Evolutionary conservation across 345 rosid genomes (phyloP), one percentile per base, ranked within the genome.

Genomic region (Streptanthus diversifolius): DNA sequence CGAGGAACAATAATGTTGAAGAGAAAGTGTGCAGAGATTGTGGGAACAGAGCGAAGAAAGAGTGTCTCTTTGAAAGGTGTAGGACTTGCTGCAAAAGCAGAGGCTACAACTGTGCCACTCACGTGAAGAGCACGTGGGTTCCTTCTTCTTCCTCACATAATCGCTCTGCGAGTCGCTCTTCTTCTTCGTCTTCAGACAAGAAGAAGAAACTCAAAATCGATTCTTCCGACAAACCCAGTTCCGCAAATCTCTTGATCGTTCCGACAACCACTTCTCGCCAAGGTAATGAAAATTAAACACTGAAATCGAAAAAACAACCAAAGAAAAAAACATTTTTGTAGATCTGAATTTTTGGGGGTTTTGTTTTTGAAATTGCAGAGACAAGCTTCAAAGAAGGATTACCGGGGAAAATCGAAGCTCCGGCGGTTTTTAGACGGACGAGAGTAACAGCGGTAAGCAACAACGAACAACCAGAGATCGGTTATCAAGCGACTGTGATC

Each of bases 41-140:
- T 40, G 93, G 93, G 8, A 87, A 91, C 77, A 80, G 91, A 75
- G 96, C 96, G 0, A 91, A 89, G 80, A 91, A 85, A 65, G 97
- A 86, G 78, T 91, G 97, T 39, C 66, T 72, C 25, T 85, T 73
- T 69, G 82, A 80, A 49, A 77, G 91, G 71, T 89, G 97, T 45
- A 82, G 97, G 69, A 89, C 93, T 77, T 91, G 97, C 67, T 91
- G 97, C 73, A 91, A 88, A 83, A 81, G 79, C 67, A 73, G 85
- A 75, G 96, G 90, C 6, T 87, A 78, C 58, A 83, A 82, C 13
- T 91, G 96, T 72, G 41, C 83, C 30, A 87, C 97, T 73, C 97
- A 91, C 82, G 69, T 89, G 78, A 86, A 83, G 85, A 89, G 93
- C 88, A 89, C 97, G 3, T 91, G 97, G 97, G 72, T 87, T 21